phyloP scores from a whole-genome alignment of 2,329 filamentous ascomycete species.

The Talaromyces funiculosus region DNA sequence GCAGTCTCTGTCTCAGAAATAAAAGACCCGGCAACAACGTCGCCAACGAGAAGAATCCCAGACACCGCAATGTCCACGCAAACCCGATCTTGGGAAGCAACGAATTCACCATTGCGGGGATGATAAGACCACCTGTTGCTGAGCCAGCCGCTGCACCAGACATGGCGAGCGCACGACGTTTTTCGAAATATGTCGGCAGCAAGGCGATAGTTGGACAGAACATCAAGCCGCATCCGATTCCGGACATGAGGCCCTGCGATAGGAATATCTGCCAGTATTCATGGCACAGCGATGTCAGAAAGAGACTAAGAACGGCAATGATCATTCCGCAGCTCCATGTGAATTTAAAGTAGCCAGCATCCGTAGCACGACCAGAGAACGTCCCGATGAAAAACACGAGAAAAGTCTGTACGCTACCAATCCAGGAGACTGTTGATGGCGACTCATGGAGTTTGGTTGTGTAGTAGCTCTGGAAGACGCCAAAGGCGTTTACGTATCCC shows the following conservation, averaged over 20 bases:
- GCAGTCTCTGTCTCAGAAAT: constrained; percentile 9
- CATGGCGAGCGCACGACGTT: constrained; percentile 35
- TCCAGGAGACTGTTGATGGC: constrained; percentile 40
- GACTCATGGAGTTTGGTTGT: constrained; percentile 25
- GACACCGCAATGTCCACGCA: constrained; percentile 12
- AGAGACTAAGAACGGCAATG: constrained; percentile 38
- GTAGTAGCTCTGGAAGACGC: constrained; percentile 45
- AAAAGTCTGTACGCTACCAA: constrained; percentile 45
- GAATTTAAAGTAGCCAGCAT: constrained; percentile 37
- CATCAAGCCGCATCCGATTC: constrained; percentile 40
- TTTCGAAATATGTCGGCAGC: constrained; percentile 40
- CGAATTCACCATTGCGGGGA: constrained; percentile 40
- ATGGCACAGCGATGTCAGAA: constrained; percentile 42
- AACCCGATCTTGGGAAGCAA: constrained; percentile 35
- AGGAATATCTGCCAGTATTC: constrained; percentile 48
- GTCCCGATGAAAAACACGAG: constrained; percentile 41
- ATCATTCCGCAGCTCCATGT: constrained; percentile 25
- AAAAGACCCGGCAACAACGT: constrained; percentile 9
- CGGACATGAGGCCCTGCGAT: constrained; percentile 37
- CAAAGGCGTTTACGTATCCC: constrained; percentile 31
- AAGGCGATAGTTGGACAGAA: constrained; percentile 38
- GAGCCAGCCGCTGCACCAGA: constrained; percentile 33
- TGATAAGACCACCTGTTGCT: constrained; percentile 42
- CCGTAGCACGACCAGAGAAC: constrained; percentile 37
- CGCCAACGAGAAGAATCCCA: constrained; percentile 14